Conservation (phyloP, 768 basidiomycete genomes). For the Tubosaeta brunneosetosa region DNA sequence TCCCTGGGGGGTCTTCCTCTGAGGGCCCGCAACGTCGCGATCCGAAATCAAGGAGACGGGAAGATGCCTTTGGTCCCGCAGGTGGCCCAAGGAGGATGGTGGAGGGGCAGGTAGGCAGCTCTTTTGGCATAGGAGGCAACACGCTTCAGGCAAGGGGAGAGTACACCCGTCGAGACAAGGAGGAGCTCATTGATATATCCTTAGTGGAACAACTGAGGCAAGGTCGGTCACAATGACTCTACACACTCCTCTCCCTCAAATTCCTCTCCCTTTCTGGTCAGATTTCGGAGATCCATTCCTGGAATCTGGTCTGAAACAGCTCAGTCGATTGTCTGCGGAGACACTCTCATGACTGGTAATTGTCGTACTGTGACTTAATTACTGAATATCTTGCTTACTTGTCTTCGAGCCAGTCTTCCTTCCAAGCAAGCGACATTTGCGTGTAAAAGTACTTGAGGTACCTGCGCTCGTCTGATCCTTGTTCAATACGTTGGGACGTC, state of each 20-base stretch:
- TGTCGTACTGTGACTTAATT: background rate
- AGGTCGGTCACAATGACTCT: constrained; percentile 32
- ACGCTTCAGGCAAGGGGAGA: constrained; percentile 32
- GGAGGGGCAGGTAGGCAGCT: constrained; percentile 19
- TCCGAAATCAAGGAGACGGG: constrained; percentile 46
- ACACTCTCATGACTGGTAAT: constrained; percentile 7
- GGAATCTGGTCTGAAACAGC: constrained; percentile 31
- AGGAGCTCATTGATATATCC: constrained; percentile 48
- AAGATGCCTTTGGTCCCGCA: constrained; percentile 32
- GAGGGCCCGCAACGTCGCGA: constrained; percentile 44
- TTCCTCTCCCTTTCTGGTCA: constrained; percentile 15
- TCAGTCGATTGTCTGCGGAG: constrained; percentile 14
- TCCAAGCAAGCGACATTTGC: background rate
- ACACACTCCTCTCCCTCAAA: constrained; percentile 3
- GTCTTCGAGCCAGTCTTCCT: background rate
- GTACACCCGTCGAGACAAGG: constrained; percentile 47
- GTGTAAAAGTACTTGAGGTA: background rate
- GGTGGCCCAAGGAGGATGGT: constrained; percentile 21
- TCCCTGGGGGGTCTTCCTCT: constrained; percentile 44
- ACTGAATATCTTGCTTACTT: constrained; percentile 1
- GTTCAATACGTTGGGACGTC: too few relatives aligned
- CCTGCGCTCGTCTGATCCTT: too few relatives aligned
- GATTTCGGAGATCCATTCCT: constrained; percentile 57
- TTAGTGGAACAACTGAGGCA: constrained; percentile 52
- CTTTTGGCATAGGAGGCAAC: constrained; percentile 13